phyloP scores from a whole-genome alignment of 768 basidiomycete species.

The Russula emetica region DNA sequence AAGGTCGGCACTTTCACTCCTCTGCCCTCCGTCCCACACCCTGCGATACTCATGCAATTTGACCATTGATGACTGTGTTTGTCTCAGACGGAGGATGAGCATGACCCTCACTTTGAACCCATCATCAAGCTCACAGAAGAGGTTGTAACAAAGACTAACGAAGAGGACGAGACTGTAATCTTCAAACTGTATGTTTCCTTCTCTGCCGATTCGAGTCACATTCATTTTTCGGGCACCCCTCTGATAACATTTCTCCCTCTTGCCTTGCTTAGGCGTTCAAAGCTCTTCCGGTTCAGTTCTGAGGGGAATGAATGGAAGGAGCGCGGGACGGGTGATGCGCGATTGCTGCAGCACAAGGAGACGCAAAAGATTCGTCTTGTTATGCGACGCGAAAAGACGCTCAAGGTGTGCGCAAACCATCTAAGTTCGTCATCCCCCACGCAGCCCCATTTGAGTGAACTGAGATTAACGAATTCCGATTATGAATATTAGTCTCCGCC shows the following conservation, averaged over 20 bases:
- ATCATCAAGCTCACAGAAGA: constrained; percentile 95
- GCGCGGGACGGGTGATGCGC: constrained; percentile 92
- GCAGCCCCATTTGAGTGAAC: not conserved
- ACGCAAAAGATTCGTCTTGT: constrained; percentile 91
- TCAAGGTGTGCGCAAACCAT: constrained; percentile 99
- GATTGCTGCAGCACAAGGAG: constrained; percentile 84
- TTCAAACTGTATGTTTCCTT: constrained; percentile 86
- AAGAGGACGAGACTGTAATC: constrained; percentile 87
- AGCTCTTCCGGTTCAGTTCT: constrained; percentile 92
- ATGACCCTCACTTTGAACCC: constrained; percentile 91
- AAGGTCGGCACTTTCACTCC: constrained; percentile 47
- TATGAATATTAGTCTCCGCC: constrained; percentile 53
- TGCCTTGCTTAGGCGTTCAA: constrained; percentile 71
- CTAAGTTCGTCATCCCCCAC: constrained; percentile 50
- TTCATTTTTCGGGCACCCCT: constrained; percentile 9
- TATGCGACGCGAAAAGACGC: constrained; percentile 99
- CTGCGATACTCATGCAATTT: not conserved
- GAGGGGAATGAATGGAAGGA: constrained; percentile 92
- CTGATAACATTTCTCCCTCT: constrained; percentile 5
- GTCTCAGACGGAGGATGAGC: constrained; percentile 58
- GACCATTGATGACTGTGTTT: constrained; percentile 21
- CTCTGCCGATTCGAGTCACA: constrained; percentile 24
- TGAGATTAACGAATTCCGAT: constrained; percentile 1
- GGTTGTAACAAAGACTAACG: constrained; percentile 90
- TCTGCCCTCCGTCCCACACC: not conserved